Percentiles rank a stretch among this genome's conserved stretches.
These are phyloP conservation scores for Sequoiadendron giganteum DNA, from an alignment of 75 land plant species.

Conservation along the genomic window DNA sequence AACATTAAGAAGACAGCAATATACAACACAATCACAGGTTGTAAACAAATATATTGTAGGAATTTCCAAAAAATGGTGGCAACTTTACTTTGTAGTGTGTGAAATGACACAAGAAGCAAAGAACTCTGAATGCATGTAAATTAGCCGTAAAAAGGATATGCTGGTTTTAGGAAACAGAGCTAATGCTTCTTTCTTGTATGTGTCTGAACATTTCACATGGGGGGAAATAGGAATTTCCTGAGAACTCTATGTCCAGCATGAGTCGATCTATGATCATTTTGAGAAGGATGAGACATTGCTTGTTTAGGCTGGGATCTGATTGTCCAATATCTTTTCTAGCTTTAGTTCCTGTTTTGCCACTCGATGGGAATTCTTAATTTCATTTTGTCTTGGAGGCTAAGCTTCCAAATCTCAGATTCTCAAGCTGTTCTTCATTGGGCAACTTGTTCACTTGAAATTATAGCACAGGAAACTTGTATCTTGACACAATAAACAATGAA, in stretches of 20 bases:
- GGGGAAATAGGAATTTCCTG: not conserved
- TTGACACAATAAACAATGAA: not conserved
- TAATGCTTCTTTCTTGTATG: not conserved
- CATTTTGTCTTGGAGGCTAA: not conserved
- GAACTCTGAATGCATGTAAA: not conserved
- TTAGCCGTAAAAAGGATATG: not conserved
- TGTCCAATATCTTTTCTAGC: not conserved
- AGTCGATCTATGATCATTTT: not conserved
- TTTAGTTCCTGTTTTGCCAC: not conserved
- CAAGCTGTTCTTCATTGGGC: no score
- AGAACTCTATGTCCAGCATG: not conserved
- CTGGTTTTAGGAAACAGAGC: not conserved
- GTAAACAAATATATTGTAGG: not conserved
- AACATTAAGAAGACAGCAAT: not conserved
- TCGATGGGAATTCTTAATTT: not conserved
- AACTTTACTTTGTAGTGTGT: not conserved
- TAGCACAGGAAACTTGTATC: not conserved
- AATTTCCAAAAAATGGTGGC: not conserved
- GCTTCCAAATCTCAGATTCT: not conserved
- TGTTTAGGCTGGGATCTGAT: not conserved
- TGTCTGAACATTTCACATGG: not conserved
- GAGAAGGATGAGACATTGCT: not conserved
- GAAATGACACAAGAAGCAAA: not conserved
- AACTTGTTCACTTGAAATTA: not conserved
- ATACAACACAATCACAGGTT: not conserved